Base-by-base conservation (phyloP, 805 yeast species). In the Kodamaea laetipori region DNA sequence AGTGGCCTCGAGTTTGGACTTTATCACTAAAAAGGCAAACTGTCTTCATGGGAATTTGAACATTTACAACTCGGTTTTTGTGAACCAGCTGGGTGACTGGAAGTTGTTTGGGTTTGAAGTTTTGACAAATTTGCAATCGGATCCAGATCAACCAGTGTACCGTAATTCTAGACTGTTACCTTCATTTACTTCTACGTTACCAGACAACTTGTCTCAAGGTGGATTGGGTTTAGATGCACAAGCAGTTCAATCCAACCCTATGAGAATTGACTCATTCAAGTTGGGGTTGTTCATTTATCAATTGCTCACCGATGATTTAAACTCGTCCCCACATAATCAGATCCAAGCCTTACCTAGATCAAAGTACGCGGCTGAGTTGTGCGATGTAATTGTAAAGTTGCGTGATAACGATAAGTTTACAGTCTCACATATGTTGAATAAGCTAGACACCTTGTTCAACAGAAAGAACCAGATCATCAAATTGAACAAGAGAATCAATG, bases 61-160 rank as follows among this genome's bases (percentile, higher is more conserved):
- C 45, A 37, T 58, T 8, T 51, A 66, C 13, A 69, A 76, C 31
- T 77, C 86, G 1, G 74, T 90, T 1, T 90, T 68, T 58, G 81
- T 87, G 11, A 84, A 78, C 43, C 39, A 43, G 9, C 76, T 72
- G 23, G 96, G 97, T 10, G 95, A 86, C 56, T 88, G 96, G 92
- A 83, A 80, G 46, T 58, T 90, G 19, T 85, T 86, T 46, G 96
- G 96, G 1, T 81, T 90, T 54, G 97, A 90, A 61, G 61, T 83
- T 1, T 63, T 80, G 26, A 73, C 84, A 1, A 76, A 70, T 43
- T 58, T 76, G 33, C 66, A 52, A 7, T 67, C 76, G 4, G 81
- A 71, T 48, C 73, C 74, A 13, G 73, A 74, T 13, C 69, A 64
- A 39, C 74, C 75, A 15, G 57, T 66, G 8, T 76, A 70, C 49